phyloP scores from a whole-genome alignment of 2,329 filamentous ascomycete genomes.

The Aspergillus brasiliensis region DNA sequence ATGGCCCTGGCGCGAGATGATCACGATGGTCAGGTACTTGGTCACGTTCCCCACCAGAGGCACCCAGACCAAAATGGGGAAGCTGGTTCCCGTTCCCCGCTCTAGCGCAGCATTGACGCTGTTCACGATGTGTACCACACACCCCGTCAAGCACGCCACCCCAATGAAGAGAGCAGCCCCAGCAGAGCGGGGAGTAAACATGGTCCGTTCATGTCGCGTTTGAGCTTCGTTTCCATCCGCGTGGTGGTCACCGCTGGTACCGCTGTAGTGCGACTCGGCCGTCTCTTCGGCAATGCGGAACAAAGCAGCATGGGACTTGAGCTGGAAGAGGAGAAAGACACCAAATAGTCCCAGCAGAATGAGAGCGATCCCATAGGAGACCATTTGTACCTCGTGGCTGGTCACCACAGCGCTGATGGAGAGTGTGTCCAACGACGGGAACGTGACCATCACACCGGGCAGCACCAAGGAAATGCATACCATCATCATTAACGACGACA shows the following conservation, averaged over 20 bases:
- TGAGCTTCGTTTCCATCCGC: neutral
- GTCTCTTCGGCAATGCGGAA: slow-evolving; percentile 11
- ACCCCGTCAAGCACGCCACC: slow-evolving; percentile 6
- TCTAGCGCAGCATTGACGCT: slow-evolving; percentile 9
- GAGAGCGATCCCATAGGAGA: slow-evolving; percentile 15
- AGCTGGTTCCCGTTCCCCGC: slow-evolving; percentile 10
- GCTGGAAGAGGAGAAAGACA: slow-evolving; percentile 19
- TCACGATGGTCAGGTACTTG: slow-evolving; percentile 17
- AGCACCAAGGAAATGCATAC: slow-evolving; percentile 21
- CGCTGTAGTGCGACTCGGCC: neutral
- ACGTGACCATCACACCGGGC: slow-evolving; percentile 21
- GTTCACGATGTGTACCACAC: slow-evolving; percentile 13
- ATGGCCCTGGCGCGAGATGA: slow-evolving; percentile 9
- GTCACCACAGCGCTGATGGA: slow-evolving; percentile 2
- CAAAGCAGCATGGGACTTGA: slow-evolving; percentile 18
- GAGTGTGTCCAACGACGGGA: slow-evolving; percentile 15
- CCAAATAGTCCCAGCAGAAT: slow-evolving; percentile 12
- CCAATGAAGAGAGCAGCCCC: slow-evolving; percentile 3
- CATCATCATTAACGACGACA: slow-evolving; percentile 24
- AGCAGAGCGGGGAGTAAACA: neutral
- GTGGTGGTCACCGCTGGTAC: neutral
- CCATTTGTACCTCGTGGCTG: slow-evolving; percentile 11
- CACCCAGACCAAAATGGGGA: slow-evolving; percentile 12
- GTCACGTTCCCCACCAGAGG: slow-evolving; percentile 19
- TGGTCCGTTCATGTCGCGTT: neutral